Base-by-base conservation (phyloP, 306 rosid genomes). In the Urtica urens region DNA sequence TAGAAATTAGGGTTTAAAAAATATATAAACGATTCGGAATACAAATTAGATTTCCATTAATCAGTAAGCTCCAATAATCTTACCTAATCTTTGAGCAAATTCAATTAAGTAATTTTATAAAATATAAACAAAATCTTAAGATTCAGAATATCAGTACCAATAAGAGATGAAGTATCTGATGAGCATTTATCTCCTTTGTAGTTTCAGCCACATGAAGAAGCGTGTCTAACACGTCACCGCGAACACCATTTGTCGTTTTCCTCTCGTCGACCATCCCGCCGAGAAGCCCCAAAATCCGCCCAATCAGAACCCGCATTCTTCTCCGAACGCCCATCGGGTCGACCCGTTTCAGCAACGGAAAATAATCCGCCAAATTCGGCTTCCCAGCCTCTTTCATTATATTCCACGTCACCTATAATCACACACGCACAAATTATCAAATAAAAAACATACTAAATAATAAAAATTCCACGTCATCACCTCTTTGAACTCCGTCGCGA, bases 221-320 rank as follows among this genome's bases (percentile, higher is more conserved):
- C 7, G 46, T 46, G n/a, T 78, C 76, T 23, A 78, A 51, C 51
- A 71, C 65, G 23, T 71, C 80, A n/a, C n/a, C n/a, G n/a, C n/a
- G n/a, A n/a, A n/a, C n/a, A 45, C 11, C 14, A 41, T 41, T 1
- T 7, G 29, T 48, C 38, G 21, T 43, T 28, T 71, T 53, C 42
- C 86, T n/a, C n/a, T 69, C 49, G 3, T 41, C 8, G n/a, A 71
- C 56, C 20, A 63, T 37, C 17, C 19, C 1, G 3, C 49, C 66
- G 15, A 60, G 30, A 4, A 60, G 17, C 26, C 22, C 21, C 5
- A 60, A 3, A 12, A 78, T 15, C 53, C 59, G 70, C 2, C 26
- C 6, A 4, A 54, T 27, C 21, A 60, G 40, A 34, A 23, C 9
- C 2, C 47, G 2, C 34, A 66, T 26, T 0, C 38, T 25, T 5